A percentile compares a stretch with the other conserved stretches of the same genome.
Conservation (phyloP, 2,329 filamentous ascomycete genomes). For the Scleromitrula shiraiana region DNA sequence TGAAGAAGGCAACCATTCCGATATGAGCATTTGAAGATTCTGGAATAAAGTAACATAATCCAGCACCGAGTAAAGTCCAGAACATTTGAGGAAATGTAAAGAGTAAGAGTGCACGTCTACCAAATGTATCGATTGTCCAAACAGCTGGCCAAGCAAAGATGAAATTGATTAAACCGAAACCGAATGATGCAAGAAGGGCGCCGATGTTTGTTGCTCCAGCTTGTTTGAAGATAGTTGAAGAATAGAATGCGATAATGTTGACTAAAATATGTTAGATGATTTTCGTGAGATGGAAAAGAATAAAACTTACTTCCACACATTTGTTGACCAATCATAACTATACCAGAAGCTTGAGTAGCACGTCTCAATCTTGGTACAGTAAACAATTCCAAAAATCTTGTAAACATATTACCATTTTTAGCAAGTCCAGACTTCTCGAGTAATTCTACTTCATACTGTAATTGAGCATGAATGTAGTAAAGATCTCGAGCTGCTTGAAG, state of each 20-base stretch:
- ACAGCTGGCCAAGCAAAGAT: constrained; percentile 51
- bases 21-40: constrained; percentile 36
- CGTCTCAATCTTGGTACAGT: constrained; percentile 61
- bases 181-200: constrained; percentile 55
- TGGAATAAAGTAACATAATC: constrained; percentile 46
- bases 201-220: constrained; percentile 47
- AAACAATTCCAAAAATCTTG: constrained; percentile 58
- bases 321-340: constrained; percentile 50
- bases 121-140: constrained; percentile 57
- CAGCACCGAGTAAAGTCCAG: constrained; percentile 57
- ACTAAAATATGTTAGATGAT: constrained; percentile 4
- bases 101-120: constrained; percentile 51
- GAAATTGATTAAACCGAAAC: constrained; percentile 59
- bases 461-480: constrained; percentile 50
- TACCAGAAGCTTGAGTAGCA: constrained; percentile 68
- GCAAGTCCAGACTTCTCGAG: constrained; percentile 30
- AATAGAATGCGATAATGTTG: constrained; percentile 73
- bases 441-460: constrained; percentile 37
- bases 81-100: constrained; percentile 63
- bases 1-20: constrained; percentile 49
- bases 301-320: constrained; percentile 15
- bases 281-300: constrained; percentile 27
- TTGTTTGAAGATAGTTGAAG: constrained; percentile 51
- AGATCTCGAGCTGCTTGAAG: constrained; percentile 55
- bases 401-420: constrained; percentile 38